phyloP scores from a whole-genome alignment of 352 stramenopile species.

The Globisporangium uncinulatum region DNA sequence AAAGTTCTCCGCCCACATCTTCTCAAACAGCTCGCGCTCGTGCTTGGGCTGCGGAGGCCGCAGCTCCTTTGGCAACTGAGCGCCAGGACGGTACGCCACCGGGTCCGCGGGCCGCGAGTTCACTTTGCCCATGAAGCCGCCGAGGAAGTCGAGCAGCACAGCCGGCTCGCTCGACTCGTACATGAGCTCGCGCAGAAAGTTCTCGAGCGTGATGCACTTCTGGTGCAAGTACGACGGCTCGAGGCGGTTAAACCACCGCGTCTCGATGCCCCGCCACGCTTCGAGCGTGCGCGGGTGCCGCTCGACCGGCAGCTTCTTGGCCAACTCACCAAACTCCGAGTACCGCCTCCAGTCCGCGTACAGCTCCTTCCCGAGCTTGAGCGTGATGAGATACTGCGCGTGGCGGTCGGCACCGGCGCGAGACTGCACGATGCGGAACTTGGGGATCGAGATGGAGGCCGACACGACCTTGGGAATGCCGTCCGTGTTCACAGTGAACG shows the following conservation, averaged over 20 bases:
- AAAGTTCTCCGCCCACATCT: slow-evolving; percentile 98
- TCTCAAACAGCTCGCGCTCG: slow-evolving; percentile 94
- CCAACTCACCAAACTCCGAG: slow-evolving; percentile 82
- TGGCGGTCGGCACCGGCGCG: slow-evolving; percentile 74
- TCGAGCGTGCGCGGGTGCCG: slow-evolving; percentile 54
- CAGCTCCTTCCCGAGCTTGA: slow-evolving; percentile 83
- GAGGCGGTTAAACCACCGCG: slow-evolving; percentile 83
- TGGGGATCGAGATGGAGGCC: slow-evolving; percentile 76
- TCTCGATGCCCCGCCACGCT: slow-evolving; percentile 74
- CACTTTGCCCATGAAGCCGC: slow-evolving; percentile 69
- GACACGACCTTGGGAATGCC: slow-evolving; percentile 77
- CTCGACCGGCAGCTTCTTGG: slow-evolving; percentile 69
- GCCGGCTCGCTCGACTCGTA: slow-evolving; percentile 80
- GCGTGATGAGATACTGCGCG: slow-evolving; percentile 84
- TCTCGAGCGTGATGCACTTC: slow-evolving; percentile 86
- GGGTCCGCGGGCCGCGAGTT: slow-evolving; percentile 69
- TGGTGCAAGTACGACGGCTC: slow-evolving; percentile 85
- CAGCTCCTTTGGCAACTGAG: slow-evolving; percentile 81
- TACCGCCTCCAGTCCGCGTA: slow-evolving; percentile 86
- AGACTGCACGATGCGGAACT: slow-evolving; percentile 86
- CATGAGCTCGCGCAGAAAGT: slow-evolving; percentile 87
- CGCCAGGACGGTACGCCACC: slow-evolving; percentile 50
- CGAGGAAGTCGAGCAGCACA: slow-evolving; percentile 76
- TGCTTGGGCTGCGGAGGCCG: slow-evolving; percentile 91
- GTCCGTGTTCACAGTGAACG: slow-evolving; percentile 70